Conservation (phyloP, 768 basidiomycete genomes). For the Hygrophoropsis aurantiaca region DNA sequence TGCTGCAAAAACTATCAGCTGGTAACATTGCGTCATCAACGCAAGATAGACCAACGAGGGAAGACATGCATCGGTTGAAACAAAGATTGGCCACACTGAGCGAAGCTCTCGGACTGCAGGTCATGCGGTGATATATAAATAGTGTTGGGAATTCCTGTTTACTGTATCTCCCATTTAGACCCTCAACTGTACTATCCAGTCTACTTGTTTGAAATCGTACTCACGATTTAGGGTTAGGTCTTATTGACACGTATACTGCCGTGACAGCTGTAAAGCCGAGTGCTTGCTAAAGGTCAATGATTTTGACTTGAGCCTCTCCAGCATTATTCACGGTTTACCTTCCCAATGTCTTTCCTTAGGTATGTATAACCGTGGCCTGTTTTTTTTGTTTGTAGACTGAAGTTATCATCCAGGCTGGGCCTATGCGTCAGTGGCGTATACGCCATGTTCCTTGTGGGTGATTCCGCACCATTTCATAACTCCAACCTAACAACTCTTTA, state of each 20-base stretch:
- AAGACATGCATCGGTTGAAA: constrained; percentile 42
- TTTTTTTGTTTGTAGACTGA: no score
- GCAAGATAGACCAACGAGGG: constrained; percentile 31
- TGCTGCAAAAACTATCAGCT: constrained; percentile 45
- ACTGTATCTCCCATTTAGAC: no score
- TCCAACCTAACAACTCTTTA: constrained; percentile 26
- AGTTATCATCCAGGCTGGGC: constrained; percentile 65
- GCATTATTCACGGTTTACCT: not conserved
- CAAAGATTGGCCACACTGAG: constrained; percentile 33
- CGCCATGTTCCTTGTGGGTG: constrained; percentile 82
- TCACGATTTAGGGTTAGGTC: constrained; percentile 15
- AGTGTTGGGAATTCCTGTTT: no score
- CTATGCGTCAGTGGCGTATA: constrained; percentile 88
- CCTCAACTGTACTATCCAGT: no score
- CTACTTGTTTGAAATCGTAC: not conserved
- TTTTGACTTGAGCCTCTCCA: no score
- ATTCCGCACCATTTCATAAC: not conserved
- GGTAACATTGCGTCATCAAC: constrained; percentile 13
- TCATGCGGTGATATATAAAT: constrained; percentile 10
- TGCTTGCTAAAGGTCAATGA: no score
- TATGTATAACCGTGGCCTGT: constrained; percentile 3
- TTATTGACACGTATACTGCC: constrained; percentile 21
- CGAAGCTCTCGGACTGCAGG: constrained; percentile 29
- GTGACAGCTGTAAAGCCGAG: no score
- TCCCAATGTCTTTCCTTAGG: constrained; percentile 27